Base-by-base conservation (phyloP, 2,329 filamentous ascomycete genomes). In the Neurospora sp. region DNA sequence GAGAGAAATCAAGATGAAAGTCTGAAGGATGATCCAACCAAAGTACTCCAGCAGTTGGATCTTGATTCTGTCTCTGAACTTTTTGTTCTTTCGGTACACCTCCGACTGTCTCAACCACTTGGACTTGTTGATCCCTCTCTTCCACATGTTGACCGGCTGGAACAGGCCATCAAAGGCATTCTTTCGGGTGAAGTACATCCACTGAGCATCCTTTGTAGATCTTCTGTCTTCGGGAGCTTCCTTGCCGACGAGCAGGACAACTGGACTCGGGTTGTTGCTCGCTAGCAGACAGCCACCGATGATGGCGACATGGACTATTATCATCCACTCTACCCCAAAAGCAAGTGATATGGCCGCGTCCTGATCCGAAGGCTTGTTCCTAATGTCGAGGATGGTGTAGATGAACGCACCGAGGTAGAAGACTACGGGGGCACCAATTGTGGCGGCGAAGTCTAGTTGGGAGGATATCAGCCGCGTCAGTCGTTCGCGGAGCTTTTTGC, bases 271-370 rank as follows among this genome's bases (percentile, higher is more conserved):
- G 66, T 78, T 78, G 68, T 78, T 78, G 69, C 73, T 72, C 33
- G 77, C 77, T 0, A 78, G 73, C 8, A 78, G 73, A 69, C 74
- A 75, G n/a, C 76, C 76, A 28, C 72, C 73, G n/a, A 78, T 71
- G 38, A 77, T 78, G 23, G 77, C 74, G 13, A 77, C 73, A 68
- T 78, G 75, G 13, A 76, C 74, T 28, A 78, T 76, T 33, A 76
- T 75, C 74, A 77, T 77, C 74, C 76, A 78, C 72, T 74, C 74
- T 11, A 77, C 74, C 1, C 77, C 77, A 70, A 78, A 79, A 6
- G 75, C 76, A 2, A 78, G 66, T 0, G 74, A 71, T n/a, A 73
- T 71, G n/a, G 76, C 74, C 1, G 75, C 73, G 58, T 78, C 75
- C n/a, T 76, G 70, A 66, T 76, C 72, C 15, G 73, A 73, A 1